phyloP scores from a whole-genome alignment of 176 grass and related monocot species.

The Echinochloa phyllopogon region DNA sequence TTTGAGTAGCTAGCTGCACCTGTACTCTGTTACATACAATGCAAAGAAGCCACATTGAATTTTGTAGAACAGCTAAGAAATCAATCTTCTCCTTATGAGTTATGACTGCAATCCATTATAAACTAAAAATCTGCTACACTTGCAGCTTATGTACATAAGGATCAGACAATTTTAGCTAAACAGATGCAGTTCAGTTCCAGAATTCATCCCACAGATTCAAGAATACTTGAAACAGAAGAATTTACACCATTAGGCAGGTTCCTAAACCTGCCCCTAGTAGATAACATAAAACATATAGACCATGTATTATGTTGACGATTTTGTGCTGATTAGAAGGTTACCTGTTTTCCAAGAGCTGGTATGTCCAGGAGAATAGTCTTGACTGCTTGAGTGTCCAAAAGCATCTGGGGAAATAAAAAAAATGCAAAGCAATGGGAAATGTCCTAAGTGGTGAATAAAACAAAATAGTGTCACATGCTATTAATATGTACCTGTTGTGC shows the following conservation, averaged over 20 bases:
- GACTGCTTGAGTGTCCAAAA: constrained; percentile 96
- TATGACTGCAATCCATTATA: background rate
- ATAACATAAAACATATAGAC: background rate
- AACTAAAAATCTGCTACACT: constrained; percentile 4
- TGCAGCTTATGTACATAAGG: constrained; percentile 14
- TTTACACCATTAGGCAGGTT: constrained; percentile 9
- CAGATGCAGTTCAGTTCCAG: background rate
- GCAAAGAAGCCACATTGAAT: constrained; percentile 35
- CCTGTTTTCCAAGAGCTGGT: constrained; percentile 95
- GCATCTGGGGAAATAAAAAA: constrained; percentile 65
- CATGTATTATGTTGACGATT: constrained; percentile 29
- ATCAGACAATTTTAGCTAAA: constrained; percentile 20
- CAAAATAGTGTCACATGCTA: background rate
- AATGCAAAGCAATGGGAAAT: constrained; percentile 28
- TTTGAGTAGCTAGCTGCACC: constrained; percentile 86
- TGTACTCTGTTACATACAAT: constrained; percentile 62
- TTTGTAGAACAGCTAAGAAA: constrained; percentile 18
- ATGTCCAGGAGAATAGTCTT: constrained; percentile 95
- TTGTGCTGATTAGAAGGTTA: constrained; percentile 39
- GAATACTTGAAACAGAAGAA: constrained; percentile 39
- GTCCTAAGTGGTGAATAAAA: constrained; percentile 31
- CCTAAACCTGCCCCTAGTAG: background rate
- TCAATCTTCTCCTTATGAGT: background rate
- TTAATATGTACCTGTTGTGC: constrained; percentile 81
- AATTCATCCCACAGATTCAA: constrained; percentile 35